phyloP scores from a whole-genome alignment of 352 stramenopile species.

The Pseudoperonospora humuli region DNA sequence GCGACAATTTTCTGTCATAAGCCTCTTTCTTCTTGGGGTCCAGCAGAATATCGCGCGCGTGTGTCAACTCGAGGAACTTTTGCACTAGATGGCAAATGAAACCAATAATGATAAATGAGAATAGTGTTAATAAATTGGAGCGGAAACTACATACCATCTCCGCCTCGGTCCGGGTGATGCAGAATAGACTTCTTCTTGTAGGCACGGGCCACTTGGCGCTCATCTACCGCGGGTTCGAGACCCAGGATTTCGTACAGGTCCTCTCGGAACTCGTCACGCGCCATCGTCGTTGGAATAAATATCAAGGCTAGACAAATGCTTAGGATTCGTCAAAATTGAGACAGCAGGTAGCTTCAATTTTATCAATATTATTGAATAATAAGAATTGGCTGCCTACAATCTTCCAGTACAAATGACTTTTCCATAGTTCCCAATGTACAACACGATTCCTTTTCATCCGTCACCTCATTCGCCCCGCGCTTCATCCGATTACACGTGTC shows the following conservation, averaged over 20 bases:
- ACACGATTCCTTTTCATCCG: too few relatives aligned
- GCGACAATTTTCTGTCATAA: constrained; percentile 76
- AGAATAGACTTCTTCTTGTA: constrained; percentile 80
- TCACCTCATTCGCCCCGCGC: too few relatives aligned
- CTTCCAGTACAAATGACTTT: too few relatives aligned
- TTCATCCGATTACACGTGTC: too few relatives aligned
- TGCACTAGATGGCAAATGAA: constrained; percentile 33
- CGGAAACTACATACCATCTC: constrained; percentile 41
- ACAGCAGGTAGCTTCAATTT: too few relatives aligned
- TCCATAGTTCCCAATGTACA: too few relatives aligned
- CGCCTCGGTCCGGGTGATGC: constrained; percentile 73
- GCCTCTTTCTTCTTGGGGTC: constrained; percentile 71
- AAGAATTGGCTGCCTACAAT: too few relatives aligned
- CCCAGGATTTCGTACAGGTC: constrained; percentile 75
- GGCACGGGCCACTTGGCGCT: constrained; percentile 62
- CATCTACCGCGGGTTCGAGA: constrained; percentile 52
- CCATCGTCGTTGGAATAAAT: constrained; percentile 12
- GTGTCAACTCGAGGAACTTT: constrained; percentile 77
- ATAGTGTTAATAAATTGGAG: not conserved
- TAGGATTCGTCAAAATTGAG: constrained; percentile 18
- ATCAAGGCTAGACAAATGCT: not conserved
- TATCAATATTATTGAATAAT: not conserved
- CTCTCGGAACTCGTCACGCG: constrained; percentile 30
- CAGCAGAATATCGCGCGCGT: constrained; percentile 65
- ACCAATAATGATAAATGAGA: constrained; percentile 1